Percentiles rank a stretch among this genome's conserved stretches.
Evolutionary conservation across 2,329 filamentous ascomycete species (phyloP).

Genomic region (Penicillium sp.): DNA sequence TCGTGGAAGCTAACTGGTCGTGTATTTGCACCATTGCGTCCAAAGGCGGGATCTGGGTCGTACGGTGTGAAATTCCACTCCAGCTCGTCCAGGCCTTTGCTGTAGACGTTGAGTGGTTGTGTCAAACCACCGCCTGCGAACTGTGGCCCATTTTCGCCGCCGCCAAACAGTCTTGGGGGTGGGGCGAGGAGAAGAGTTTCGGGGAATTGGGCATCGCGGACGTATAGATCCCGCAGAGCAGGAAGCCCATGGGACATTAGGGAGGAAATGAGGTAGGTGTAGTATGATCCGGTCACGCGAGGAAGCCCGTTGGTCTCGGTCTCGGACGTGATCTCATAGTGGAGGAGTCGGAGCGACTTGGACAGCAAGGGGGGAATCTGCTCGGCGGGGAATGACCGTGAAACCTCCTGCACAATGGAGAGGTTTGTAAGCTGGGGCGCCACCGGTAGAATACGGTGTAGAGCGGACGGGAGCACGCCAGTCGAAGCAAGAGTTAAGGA

Average conservation of each 20-base stretch:
- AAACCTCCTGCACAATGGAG: slow-evolving; percentile 59
- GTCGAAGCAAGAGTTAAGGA: slow-evolving; percentile 73
- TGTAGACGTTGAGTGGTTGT: slow-evolving; percentile 64
- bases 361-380: slow-evolving; percentile 67
- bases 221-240: slow-evolving; percentile 74
- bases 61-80: slow-evolving; percentile 70
- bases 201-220: slow-evolving; percentile 80
- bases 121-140: slow-evolving; percentile 44
- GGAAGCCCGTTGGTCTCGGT: slow-evolving; percentile 60
- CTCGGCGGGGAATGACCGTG: slow-evolving; percentile 58
- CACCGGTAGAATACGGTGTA: slow-evolving; percentile 47
- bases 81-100: slow-evolving; percentile 66
- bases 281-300: slow-evolving; percentile 64
- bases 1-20: slow-evolving; percentile 52
- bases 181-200: slow-evolving; percentile 75
- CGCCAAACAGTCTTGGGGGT: slow-evolving; percentile 58
- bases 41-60: slow-evolving; percentile 47
- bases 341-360: slow-evolving; percentile 68
- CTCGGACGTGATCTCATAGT: slow-evolving; percentile 73
- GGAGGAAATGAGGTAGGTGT: slow-evolving; percentile 82
- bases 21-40: slow-evolving; percentile 41
- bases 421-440: slow-evolving; percentile 50
- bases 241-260: slow-evolving; percentile 76
- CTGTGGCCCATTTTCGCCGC: slow-evolving; percentile 32
- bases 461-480: slow-evolving; percentile 55